Conservation (phyloP, 2,329 filamentous ascomycete species). For the Ophiognomonia clavigignenti-juglandacearum region DNA sequence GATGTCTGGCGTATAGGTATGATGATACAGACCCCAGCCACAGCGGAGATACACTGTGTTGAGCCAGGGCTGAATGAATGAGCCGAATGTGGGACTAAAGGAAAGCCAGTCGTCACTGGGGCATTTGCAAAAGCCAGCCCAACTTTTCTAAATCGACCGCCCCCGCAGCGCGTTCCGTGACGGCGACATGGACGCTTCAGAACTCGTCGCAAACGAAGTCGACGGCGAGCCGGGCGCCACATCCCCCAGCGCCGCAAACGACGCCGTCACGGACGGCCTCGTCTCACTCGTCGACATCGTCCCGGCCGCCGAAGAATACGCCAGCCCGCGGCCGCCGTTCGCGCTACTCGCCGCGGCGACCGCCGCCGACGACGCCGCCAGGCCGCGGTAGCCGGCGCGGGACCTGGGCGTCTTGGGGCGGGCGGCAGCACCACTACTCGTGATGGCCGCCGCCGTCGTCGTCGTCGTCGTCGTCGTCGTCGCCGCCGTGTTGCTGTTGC, state of each 20-base stretch:
- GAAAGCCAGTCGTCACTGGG: no score
- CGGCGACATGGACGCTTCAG: neutral
- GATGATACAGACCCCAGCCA: no score
- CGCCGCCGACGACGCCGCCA: conserved; percentile 6
- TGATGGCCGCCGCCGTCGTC: no score
- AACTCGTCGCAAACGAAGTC: neutral
- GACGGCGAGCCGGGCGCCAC: no score
- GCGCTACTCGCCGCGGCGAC: no score
- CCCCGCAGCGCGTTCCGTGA: neutral
- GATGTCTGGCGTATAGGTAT: no score
- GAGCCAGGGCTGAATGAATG: no score
- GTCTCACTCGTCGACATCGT: conserved; percentile 4
- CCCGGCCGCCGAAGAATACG: neutral
- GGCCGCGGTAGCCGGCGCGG: conserved; percentile 12
- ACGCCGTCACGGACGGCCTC: conserved; percentile 8
- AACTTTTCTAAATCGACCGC: neutral
- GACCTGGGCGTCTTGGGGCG: neutral
- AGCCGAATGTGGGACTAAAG: no score
- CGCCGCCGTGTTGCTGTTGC: neutral
- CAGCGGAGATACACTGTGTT: no score
- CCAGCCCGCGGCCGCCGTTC: neutral
- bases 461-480: no score
- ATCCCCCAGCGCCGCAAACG: conserved; percentile 3
- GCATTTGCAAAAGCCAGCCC: neutral
- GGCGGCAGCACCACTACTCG: no score